Percentiles rank a stretch among this genome's conserved stretches.
Evolutionary conservation across 192 early-diverging fungal genomes (phyloP).

Genomic region (Obelidium mucronatum): DNA sequence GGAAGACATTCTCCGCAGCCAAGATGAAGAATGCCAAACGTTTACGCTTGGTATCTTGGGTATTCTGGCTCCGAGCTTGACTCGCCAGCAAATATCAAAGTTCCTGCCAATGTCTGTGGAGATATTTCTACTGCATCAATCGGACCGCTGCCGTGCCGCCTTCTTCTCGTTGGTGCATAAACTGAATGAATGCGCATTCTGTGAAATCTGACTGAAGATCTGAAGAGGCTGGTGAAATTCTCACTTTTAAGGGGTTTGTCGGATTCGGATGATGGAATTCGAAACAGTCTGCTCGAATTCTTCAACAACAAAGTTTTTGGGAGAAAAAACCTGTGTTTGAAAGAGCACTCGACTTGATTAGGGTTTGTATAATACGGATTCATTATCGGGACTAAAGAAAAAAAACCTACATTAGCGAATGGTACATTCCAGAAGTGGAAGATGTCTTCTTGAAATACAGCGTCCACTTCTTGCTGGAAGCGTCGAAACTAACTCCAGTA

Average conservation of each 20-base stretch:
- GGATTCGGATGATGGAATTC: constrained; percentile 48
- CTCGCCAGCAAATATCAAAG: constrained; percentile 49
- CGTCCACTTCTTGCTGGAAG: constrained; percentile 65
- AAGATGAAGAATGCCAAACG: constrained; percentile 66
- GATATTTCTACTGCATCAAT: constrained; percentile 61
- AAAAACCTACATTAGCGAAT: constrained; percentile 11
- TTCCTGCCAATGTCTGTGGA: constrained; percentile 55
- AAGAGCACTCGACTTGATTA: constrained; percentile 20
- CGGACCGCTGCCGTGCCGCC: constrained; percentile 45
- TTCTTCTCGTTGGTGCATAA: constrained; percentile 49
- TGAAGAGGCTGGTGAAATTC: constrained; percentile 32
- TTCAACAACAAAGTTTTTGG: constrained; percentile 35
- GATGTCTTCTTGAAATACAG: constrained; percentile 67
- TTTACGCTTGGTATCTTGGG: constrained; percentile 62
- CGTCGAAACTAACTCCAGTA: constrained; percentile 63
- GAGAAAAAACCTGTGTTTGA: constrained; percentile 20
- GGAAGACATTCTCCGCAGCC: constrained; percentile 56
- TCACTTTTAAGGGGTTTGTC: constrained; percentile 45
- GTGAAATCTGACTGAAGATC: background rate
- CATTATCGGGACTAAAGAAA: background rate
- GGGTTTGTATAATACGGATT: constrained; percentile 5
- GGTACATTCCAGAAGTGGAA: constrained; percentile 70
- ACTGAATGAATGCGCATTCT: background rate
- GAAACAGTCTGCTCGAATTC: constrained; percentile 41
- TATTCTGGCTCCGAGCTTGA: constrained; percentile 50